Conservation (phyloP, 2,329 filamentous ascomycete species). For the Ploettnerulaceae sp. region DNA sequence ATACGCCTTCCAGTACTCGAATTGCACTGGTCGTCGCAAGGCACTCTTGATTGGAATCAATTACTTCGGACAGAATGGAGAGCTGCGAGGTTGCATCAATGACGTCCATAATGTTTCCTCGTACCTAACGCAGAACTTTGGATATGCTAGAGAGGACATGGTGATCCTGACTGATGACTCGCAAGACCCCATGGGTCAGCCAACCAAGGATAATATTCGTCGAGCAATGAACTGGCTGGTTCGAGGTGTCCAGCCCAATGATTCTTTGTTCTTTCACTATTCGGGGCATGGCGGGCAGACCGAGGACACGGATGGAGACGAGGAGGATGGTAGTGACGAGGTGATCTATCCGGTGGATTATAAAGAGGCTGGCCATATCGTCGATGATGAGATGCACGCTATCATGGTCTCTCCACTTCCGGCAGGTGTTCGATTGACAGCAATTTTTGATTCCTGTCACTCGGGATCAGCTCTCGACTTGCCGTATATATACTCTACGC, state of each 20-base stretch:
- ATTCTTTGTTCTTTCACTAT: conserved; percentile 96
- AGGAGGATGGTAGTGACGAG: conserved; percentile 76
- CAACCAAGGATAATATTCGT: conserved; percentile 89
- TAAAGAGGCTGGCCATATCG: conserved; percentile 68
- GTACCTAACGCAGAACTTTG: conserved; percentile 82
- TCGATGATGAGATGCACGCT: conserved; percentile 75
- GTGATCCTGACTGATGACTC: conserved; percentile 94
- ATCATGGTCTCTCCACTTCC: conserved; percentile 70
- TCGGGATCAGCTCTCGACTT: conserved; percentile 60
- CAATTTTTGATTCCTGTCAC: conserved; percentile 64
- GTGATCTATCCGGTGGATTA: conserved; percentile 82
- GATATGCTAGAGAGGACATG: conserved; percentile 94
- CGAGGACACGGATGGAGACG: conserved; percentile 70
- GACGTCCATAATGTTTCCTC: conserved; percentile 97
- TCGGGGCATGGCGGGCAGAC: conserved; percentile 84
- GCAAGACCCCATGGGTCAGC: conserved; percentile 93
- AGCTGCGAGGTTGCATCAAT: conserved; percentile 90
- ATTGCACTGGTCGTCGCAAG: conserved; percentile 82
- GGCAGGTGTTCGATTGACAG: conserved; percentile 72
- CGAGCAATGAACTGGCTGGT: conserved; percentile 98
- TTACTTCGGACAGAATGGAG: conserved; percentile 87
- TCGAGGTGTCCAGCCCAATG: conserved; percentile 85
- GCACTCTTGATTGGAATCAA: conserved; percentile 91
- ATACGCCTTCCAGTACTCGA: conserved; percentile 86
- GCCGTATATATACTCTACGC: conserved; percentile 53